Percentiles rank a stretch among this genome's conserved stretches.
phyloP scores from a whole-genome alignment of 257 asterid genomes.

The Ocimum tenuiflorum region DNA sequence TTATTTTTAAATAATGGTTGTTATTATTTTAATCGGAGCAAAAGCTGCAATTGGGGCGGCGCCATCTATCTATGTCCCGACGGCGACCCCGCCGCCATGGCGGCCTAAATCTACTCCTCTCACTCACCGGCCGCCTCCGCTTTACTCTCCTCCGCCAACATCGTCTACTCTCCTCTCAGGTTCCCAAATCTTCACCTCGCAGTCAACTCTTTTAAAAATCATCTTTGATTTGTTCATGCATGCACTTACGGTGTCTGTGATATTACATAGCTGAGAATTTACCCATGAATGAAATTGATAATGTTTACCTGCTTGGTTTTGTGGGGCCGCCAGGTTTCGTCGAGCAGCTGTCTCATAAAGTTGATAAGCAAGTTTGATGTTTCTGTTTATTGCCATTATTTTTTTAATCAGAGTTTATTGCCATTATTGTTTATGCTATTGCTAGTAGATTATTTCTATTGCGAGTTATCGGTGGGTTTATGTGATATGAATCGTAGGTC shows the following conservation, averaged over 20 bases:
- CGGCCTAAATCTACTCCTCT: conserved; percentile 77
- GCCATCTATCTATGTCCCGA: conserved; percentile 91
- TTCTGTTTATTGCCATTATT: neutral
- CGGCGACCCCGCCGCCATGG: conserved; percentile 91
- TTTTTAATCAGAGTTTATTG: neutral
- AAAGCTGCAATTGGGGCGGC: conserved; percentile 18
- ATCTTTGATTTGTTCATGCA: neutral
- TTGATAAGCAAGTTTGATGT: conserved; percentile 33
- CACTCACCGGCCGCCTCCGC: conserved; percentile 26
- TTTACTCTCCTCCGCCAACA: conserved; percentile 61
- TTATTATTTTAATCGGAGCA: too few relatives aligned
- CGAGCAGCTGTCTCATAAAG: conserved; percentile 52
- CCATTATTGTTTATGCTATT: too few relatives aligned
- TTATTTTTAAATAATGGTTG: too few relatives aligned
- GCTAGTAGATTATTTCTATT: neutral
- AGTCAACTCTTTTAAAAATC: too few relatives aligned
- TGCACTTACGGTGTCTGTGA: conserved; percentile 13
- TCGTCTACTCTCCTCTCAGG: conserved; percentile 80
- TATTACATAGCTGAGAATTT: conserved; percentile 60
- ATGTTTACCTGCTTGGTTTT: conserved; percentile 71
- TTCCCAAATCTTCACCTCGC: neutral
- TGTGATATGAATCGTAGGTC: neutral
- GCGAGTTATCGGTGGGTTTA: neutral
- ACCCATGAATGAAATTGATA: conserved; percentile 53
- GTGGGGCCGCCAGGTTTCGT: conserved; percentile 85